phyloP scores from a whole-genome alignment of 164 flowering plant species.

The Tinospora cordifolia region DNA sequence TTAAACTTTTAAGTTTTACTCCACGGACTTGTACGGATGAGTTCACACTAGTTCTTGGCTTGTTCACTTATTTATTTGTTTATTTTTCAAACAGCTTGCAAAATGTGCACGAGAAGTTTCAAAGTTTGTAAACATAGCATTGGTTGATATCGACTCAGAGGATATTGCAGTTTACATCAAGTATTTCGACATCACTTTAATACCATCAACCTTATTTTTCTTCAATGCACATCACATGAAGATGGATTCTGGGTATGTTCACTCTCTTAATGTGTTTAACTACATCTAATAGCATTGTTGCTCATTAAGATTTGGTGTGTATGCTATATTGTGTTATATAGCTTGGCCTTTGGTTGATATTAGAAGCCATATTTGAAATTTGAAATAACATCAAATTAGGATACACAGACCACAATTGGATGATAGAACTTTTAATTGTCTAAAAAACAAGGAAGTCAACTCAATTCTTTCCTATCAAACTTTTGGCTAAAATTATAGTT shows the following conservation, averaged over 20 bases:
- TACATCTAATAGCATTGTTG: neutral
- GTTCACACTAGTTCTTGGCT: neutral
- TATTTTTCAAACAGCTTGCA: conserved; percentile 39
- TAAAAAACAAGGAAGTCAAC: neutral
- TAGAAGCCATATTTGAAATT: neutral
- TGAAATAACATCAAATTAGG: no score
- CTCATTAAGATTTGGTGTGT: neutral
- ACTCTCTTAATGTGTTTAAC: neutral
- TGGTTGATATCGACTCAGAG: conserved; percentile 76
- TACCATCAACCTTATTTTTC: conserved; percentile 87
- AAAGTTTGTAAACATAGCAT: conserved; percentile 58
- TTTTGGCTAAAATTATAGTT: no score
- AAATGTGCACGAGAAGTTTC: conserved; percentile 78
- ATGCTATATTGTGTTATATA: neutral
- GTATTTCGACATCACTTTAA: conserved; percentile 74
- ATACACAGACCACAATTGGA: no score
- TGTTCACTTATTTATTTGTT: neutral
- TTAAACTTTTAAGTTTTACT: neutral
- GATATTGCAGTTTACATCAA: conserved; percentile 82
- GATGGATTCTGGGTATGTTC: conserved; percentile 88
- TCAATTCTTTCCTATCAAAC: neutral
- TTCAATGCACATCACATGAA: conserved; percentile 99
- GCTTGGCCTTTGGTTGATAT: neutral
- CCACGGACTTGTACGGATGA: neutral
- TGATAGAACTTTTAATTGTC: neutral